Evolutionary conservation across 176 grass and related monocot species (phyloP).

Genomic region (Hyparrhenia diplandra): DNA sequence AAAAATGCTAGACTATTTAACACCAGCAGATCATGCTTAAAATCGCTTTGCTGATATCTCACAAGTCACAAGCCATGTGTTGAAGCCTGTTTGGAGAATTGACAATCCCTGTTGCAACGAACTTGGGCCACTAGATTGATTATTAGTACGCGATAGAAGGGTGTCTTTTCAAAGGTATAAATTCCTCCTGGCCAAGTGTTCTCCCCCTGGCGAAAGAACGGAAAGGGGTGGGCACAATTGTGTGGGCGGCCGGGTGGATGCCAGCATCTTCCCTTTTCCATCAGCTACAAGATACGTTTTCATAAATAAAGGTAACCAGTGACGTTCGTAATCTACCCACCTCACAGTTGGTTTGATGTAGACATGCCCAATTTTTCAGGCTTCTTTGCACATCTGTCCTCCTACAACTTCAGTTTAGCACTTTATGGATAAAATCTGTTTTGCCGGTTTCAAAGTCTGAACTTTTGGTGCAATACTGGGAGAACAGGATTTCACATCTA

Average conservation of each 20-base stretch:
- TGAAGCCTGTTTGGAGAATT: neutral
- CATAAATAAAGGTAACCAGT: conserved; percentile 18
- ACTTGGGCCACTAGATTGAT: neutral
- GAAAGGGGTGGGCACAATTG: neutral
- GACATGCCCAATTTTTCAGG: neutral
- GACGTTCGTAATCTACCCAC: conserved; percentile 17
- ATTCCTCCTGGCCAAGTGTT: conserved; percentile 40
- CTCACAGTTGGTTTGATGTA: conserved; percentile 15
- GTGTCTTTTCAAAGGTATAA: neutral
- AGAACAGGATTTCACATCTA: neutral
- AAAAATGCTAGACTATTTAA: too few relatives aligned
- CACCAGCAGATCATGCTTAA: neutral
- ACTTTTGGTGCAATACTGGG: neutral
- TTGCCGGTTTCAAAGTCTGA: neutral
- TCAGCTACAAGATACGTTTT: conserved; percentile 37
- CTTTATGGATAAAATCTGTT: neutral
- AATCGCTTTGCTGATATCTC: neutral
- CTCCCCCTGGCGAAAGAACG: neutral
- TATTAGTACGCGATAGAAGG: neutral
- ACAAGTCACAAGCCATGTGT: neutral
- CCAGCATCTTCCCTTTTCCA: conserved; percentile 40
- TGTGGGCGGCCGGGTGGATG: conserved; percentile 27
- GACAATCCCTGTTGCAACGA: neutral
- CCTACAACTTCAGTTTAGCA: neutral
- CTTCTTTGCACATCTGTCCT: neutral